Percentiles rank a stretch among this genome's conserved stretches.
These are phyloP conservation scores for Alternaria triticimaculans DNA, from an alignment of 2,329 filamentous ascomycete genomes.

Conservation along the genomic window DNA sequence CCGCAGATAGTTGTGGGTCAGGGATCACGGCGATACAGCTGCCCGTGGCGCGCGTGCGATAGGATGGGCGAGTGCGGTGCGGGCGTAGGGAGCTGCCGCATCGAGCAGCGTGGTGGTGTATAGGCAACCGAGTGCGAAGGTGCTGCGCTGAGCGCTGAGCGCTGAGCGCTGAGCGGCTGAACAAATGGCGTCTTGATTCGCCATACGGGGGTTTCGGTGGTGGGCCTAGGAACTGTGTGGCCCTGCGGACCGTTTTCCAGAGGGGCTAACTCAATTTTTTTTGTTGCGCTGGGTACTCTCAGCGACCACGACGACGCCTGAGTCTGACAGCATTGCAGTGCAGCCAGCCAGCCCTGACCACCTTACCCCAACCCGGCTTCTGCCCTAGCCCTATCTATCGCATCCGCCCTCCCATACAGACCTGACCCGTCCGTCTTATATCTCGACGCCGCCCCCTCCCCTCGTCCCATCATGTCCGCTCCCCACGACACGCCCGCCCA, in stretches of 20 bases:
- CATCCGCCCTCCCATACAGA: constrained; percentile 12
- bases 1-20: constrained; percentile 4
- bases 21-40: not conserved
- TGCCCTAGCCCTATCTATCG: constrained; percentile 20
- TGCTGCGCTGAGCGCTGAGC: not conserved
- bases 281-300: not conserved
- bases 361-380: constrained; percentile 8
- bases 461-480: constrained; percentile 41
- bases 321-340: constrained; percentile 21
- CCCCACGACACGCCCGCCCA: constrained; percentile 29
- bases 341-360: constrained; percentile 20
- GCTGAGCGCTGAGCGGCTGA: constrained; percentile 6
- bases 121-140: constrained; percentile 15
- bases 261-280: constrained; percentile 19
- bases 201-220: constrained; percentile 1
- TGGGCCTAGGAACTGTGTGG: constrained; percentile 4
- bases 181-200: constrained; percentile 6
- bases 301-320: not conserved
- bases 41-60: constrained; percentile 3
- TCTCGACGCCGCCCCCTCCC: constrained; percentile 14
- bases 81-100: constrained; percentile 14
- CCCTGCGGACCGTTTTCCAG: constrained; percentile 26
- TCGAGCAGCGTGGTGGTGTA: constrained; percentile 22
- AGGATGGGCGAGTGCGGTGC: not conserved
- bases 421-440: constrained; percentile 17